These are phyloP conservation scores for Termitomyces sp. DNA, from an alignment of 768 basidiomycete genomes.

Conservation along the genomic window DNA sequence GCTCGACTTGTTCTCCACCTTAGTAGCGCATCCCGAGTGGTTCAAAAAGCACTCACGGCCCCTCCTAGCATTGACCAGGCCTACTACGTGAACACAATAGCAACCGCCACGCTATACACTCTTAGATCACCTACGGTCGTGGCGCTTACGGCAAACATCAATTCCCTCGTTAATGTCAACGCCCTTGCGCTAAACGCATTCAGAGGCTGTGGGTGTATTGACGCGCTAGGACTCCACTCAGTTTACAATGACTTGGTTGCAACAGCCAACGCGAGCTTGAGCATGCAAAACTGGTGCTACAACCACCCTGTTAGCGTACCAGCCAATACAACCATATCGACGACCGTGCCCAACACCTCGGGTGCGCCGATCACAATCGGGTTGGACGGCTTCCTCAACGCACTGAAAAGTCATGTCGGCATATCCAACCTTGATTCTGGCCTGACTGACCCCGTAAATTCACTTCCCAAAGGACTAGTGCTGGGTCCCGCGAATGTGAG, in stretches of 20 bases:
- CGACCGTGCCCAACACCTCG: slow-evolving; percentile 3
- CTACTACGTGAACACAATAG: slow-evolving; percentile 16
- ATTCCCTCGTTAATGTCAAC: slow-evolving; percentile 16
- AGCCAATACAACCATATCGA: neutral
- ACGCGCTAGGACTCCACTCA: slow-evolving; percentile 13
- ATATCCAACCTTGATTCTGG: neutral
- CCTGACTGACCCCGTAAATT: slow-evolving; percentile 2
- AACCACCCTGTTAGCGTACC: slow-evolving; percentile 5
- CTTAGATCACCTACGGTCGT: slow-evolving; percentile 17
- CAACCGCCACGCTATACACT: slow-evolving; percentile 14
- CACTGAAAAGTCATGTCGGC: slow-evolving; percentile 1
- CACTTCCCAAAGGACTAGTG: slow-evolving; percentile 1
- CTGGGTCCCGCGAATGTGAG: slow-evolving; percentile 6
- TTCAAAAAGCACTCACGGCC: neutral
- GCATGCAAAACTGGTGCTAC: slow-evolving; percentile 12
- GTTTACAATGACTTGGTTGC: slow-evolving; percentile 12
- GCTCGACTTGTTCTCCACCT: slow-evolving; percentile 18
- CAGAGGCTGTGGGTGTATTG: slow-evolving; percentile 15
- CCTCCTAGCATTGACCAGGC: slow-evolving; percentile 8
- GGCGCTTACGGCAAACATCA: slow-evolving; percentile 13
- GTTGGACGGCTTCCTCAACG: slow-evolving; percentile 6
- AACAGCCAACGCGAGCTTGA: slow-evolving; percentile 12
- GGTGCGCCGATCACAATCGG: slow-evolving; percentile 6
- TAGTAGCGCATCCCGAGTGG: neutral
- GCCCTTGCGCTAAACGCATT: slow-evolving; percentile 14